Conservation (phyloP, 2,329 filamentous ascomycete species). For the Ceratocystis albifundus region DNA sequence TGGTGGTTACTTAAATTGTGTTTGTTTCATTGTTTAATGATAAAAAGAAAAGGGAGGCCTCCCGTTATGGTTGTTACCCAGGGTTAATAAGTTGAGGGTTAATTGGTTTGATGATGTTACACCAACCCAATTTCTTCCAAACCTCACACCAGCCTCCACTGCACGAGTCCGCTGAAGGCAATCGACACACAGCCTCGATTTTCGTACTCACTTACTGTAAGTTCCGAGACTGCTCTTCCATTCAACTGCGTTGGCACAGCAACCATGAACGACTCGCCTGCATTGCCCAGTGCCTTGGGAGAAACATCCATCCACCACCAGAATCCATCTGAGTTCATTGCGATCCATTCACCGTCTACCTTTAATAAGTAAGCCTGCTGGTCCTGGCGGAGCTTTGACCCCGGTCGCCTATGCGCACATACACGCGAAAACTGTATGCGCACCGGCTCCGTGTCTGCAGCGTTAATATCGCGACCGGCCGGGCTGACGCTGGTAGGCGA, state of each 20-base stretch:
- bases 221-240: slow-evolving; percentile 37
- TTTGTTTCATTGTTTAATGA: background rate
- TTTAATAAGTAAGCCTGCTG: slow-evolving; percentile 5
- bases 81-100: background rate
- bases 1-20: background rate
- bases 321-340: slow-evolving; percentile 65
- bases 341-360: slow-evolving; percentile 33
- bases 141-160: slow-evolving; percentile 40
- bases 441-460: slow-evolving; percentile 45
- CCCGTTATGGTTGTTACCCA: background rate
- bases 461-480: slow-evolving; percentile 41
- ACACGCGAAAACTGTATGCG: slow-evolving; percentile 70
- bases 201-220: slow-evolving; percentile 40
- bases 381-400: background rate
- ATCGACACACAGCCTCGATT: slow-evolving; percentile 12
- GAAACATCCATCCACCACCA: slow-evolving; percentile 73
- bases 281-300: slow-evolving; percentile 51
- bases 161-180: slow-evolving; percentile 33
- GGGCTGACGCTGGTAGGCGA: slow-evolving; percentile 49
- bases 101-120: background rate
- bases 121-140: background rate
- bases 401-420: slow-evolving; percentile 50
- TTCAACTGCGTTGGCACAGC: slow-evolving; percentile 46
- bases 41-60: background rate
- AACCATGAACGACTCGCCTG: slow-evolving; percentile 57